Evolutionary conservation across 1,284 basidiomycete species (phyloP).

Genomic region (Pholiota adiposa): DNA sequence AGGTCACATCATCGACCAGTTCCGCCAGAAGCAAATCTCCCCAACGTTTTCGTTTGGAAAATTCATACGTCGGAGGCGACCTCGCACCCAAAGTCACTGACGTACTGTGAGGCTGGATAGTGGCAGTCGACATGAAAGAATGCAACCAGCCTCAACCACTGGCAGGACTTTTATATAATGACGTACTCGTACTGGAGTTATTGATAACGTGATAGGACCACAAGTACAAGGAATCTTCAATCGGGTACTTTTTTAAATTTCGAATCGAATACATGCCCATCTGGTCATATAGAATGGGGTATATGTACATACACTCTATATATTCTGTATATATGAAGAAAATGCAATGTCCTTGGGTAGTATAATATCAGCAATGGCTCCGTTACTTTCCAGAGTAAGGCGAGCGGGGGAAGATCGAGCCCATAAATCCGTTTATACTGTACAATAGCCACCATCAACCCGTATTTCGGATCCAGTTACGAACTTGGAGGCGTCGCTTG

Average conservation of each 20-base stretch:
- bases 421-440: constrained; percentile 47
- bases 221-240: neutral
- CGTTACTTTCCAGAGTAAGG: neutral
- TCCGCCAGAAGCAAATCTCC: constrained; percentile 81
- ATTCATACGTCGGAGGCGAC: constrained; percentile 62
- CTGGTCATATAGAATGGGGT: neutral
- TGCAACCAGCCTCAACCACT: neutral
- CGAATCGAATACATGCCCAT: no score
- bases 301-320: neutral
- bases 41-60: constrained; percentile 87
- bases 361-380: neutral
- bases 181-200: no score
- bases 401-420: neutral
- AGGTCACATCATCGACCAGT: constrained; percentile 71
- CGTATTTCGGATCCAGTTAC: constrained; percentile 86
- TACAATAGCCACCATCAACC: constrained; percentile 86
- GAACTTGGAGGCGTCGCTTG: constrained; percentile 85
- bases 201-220: neutral
- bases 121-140: constrained; percentile 24
- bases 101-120: constrained; percentile 11
- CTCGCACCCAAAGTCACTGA: constrained; percentile 15
- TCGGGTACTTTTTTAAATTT: neutral
- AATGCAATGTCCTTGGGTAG: neutral
- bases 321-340: neutral
- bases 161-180: neutral